Evolutionary conservation across 768 basidiomycete genomes (phyloP).

Genomic region (Boletellus emodensis): DNA sequence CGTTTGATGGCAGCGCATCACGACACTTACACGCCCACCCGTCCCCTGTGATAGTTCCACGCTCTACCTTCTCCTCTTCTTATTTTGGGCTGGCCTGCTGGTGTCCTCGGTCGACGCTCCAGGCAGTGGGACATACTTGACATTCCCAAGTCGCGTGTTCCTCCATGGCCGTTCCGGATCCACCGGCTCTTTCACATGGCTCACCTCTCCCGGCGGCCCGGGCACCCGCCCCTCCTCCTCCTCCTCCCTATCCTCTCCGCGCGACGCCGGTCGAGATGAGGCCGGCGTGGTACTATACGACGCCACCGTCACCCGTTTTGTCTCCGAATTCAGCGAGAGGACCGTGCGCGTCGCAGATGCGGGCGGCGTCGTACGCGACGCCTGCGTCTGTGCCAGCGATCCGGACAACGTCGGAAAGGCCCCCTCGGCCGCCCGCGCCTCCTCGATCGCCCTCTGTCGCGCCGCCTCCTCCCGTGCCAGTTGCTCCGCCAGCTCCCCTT

Average conservation of each 20-base stretch:
- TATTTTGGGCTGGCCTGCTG: conserved; percentile 1
- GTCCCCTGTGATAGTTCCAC: background rate
- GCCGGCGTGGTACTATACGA: conserved; percentile 41
- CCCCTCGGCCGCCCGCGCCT: conserved; percentile 49
- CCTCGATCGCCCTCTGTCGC: conserved; percentile 42
- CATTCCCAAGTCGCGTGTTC: conserved; percentile 34
- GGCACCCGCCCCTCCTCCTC: conserved; percentile 39
- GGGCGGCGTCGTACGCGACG: conserved; percentile 20
- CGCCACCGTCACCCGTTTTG: conserved; percentile 49
- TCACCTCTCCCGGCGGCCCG: conserved; percentile 36
- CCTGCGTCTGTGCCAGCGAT: conserved; percentile 4
- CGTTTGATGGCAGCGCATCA: background rate
- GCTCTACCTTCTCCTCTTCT: background rate
- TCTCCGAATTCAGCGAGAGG: conserved; percentile 52
- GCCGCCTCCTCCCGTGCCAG: conserved; percentile 47
- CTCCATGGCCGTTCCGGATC: conserved; percentile 41
- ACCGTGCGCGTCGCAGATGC: conserved; percentile 50
- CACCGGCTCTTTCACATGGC: conserved; percentile 27
- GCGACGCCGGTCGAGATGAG: conserved; percentile 36
- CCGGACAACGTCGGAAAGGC: conserved; percentile 55
- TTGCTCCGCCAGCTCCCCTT: conserved; percentile 40
- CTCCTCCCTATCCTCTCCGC: conserved; percentile 31
- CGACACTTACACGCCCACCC: background rate
- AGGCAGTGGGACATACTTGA: conserved; percentile 36
- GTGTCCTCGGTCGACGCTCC: background rate